Evolutionary conservation across 2,329 filamentous ascomycete genomes (phyloP).

Genomic region (Epichloe glyceriae): DNA sequence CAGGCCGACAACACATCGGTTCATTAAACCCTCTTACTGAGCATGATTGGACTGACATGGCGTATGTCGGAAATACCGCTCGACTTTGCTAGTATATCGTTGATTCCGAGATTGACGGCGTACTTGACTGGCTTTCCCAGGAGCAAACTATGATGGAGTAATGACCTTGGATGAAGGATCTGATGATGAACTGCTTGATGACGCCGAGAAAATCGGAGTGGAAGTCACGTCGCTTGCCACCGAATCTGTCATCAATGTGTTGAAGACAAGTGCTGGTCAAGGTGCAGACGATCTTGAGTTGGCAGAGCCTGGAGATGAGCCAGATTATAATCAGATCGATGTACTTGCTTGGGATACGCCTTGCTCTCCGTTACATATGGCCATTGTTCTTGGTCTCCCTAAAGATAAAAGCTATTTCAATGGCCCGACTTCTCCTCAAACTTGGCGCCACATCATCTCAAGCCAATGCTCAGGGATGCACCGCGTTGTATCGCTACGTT

Average conservation of each 20-base stretch:
- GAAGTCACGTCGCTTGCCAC: constrained; percentile 43
- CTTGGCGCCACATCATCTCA: too few relatives aligned
- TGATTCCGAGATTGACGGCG: constrained; percentile 55
- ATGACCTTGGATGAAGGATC: constrained; percentile 16
- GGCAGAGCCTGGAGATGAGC: constrained; percentile 47
- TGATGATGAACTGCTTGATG: constrained; percentile 35
- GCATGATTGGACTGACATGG: constrained; percentile 84
- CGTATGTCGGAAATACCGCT: constrained; percentile 70
- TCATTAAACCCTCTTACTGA: constrained; percentile 71
- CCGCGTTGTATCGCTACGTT: too few relatives aligned
- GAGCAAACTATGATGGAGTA: constrained; percentile 59
- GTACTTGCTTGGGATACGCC: constrained; percentile 68
- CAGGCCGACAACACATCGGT: constrained; percentile 59
- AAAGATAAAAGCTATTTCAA: constrained; percentile 47
- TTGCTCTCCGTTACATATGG: constrained; percentile 63
- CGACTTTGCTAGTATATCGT: constrained; percentile 71
- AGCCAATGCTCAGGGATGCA: too few relatives aligned
- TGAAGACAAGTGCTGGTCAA: constrained; percentile 23
- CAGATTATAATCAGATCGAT: constrained; percentile 70
- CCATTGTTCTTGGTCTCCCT: constrained; percentile 56
- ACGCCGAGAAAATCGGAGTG: constrained; percentile 35
- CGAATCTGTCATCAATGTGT: constrained; percentile 63
- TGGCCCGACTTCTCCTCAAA: constrained; percentile 28
- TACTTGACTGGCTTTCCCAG: constrained; percentile 56
- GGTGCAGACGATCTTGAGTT: constrained; percentile 28